Evolutionary conservation across 1,284 basidiomycete genomes (phyloP).

Genomic region (Moniliella sp.): DNA sequence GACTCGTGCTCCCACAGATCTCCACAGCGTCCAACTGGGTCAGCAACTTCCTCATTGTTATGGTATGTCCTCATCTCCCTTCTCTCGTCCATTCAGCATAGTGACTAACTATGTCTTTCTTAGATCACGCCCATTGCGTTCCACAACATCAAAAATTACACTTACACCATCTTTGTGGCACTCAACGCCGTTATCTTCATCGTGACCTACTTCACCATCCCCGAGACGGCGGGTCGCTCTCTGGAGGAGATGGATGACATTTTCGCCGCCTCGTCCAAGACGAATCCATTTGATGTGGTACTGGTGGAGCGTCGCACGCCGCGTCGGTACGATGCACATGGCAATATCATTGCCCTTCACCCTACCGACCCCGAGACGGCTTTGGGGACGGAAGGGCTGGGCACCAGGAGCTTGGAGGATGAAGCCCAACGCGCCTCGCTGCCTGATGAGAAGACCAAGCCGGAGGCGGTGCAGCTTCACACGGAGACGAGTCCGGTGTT

Average conservation of each 20-base stretch:
- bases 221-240: slow-evolving; percentile 16
- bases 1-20: too few species aligned
- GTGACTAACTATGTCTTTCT: too few species aligned
- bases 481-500: too few species aligned
- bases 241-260: slow-evolving; percentile 28
- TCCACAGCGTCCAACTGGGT: slow-evolving; percentile 3
- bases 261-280: slow-evolving; percentile 4
- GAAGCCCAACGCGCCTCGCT: too few species aligned
- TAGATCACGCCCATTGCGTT: background rate
- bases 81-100: too few species aligned
- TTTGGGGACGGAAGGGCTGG: too few species aligned
- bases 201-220: slow-evolving; percentile 35
- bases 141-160: slow-evolving; percentile 24
- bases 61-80: too few species aligned
- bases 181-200: slow-evolving; percentile 35
- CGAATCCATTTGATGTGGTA: slow-evolving; percentile 25
- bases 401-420: too few species aligned
- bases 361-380: too few species aligned
- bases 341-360: background rate
- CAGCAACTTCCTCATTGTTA: slow-evolving; percentile 37
- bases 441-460: too few species aligned
- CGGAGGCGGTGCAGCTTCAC: too few species aligned
- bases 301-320: slow-evolving; percentile 14
- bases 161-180: slow-evolving; percentile 30
- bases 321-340: slow-evolving; percentile 18